Percentiles rank a stretch among this genome's conserved stretches.
Conservation (phyloP, 2,329 filamentous ascomycete species). For the Scedosporium aurantiacum region DNA sequence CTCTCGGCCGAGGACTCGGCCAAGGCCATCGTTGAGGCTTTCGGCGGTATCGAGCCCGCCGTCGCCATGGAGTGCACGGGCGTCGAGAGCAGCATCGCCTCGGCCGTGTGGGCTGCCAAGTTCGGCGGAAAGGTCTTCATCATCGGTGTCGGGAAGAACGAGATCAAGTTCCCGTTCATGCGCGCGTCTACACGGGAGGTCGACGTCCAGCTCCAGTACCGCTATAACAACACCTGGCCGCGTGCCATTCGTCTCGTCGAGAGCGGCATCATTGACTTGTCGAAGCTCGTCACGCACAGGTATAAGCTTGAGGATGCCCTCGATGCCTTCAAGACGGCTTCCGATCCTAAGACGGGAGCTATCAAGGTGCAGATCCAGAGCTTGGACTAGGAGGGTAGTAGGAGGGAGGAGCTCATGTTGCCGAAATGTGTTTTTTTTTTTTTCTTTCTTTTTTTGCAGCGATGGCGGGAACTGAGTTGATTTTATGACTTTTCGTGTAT, state of each 20-base stretch:
- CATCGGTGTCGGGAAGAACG: conserved; percentile 88
- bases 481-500: conserved; percentile 6
- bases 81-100: conserved; percentile 76
- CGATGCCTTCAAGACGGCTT: conserved; percentile 80
- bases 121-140: conserved; percentile 97
- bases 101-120: conserved; percentile 81
- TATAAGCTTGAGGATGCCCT: conserved; percentile 78
- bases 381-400: conserved; percentile 28
- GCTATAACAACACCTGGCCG: conserved; percentile 94
- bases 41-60: conserved; percentile 70
- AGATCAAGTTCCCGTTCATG: conserved; percentile 96
- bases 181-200: conserved; percentile 80
- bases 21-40: conserved; percentile 52
- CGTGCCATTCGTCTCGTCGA: conserved; percentile 79
- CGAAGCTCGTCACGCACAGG: conserved; percentile 76
- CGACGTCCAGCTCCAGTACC: conserved; percentile 92
- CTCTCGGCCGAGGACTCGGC: conserved; percentile 60
- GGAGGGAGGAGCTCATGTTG: background rate
- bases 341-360: conserved; percentile 81
- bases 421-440: background rate
- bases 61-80: conserved; percentile 89
- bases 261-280: conserved; percentile 72
- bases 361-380: conserved; percentile 96
- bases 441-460: background rate
- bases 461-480: conserved; percentile 6